Conservation (phyloP, 345 rosid species). For the Gossypium raimondii region DNA sequence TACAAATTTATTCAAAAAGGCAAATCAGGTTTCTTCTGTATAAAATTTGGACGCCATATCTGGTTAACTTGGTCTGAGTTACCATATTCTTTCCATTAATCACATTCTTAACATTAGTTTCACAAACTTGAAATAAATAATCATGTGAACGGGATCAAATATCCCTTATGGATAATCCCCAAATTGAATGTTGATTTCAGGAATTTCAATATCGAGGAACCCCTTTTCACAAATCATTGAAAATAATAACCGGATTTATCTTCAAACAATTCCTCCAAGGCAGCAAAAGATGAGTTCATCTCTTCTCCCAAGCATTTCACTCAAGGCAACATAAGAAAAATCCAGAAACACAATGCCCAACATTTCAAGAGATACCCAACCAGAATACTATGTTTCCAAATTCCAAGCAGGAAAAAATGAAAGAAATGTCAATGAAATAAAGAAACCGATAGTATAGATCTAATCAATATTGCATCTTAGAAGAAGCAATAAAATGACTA, state of each 20-base stretch:
- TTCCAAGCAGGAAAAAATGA: background rate
- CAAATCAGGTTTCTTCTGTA: background rate
- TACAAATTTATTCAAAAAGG: background rate
- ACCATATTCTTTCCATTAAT: background rate
- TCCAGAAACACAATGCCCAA: background rate
- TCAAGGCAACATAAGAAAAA: background rate
- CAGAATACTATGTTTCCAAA: background rate
- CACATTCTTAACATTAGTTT: background rate
- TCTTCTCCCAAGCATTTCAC: background rate
- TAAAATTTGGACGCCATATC: background rate
- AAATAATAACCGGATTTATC: background rate
- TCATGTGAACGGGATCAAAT: background rate
- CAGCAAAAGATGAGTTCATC: background rate
- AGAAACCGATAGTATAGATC: conserved; percentile 8
- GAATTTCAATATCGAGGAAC: background rate
- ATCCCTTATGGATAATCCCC: background rate
- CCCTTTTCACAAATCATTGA: background rate
- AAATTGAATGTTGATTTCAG: background rate
- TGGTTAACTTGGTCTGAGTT: background rate
- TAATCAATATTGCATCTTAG: background rate
- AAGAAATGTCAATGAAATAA: background rate
- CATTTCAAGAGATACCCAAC: background rate
- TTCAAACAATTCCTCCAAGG: background rate
- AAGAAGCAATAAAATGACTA: background rate
- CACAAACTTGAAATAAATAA: background rate